A percentile compares a stretch with the other conserved stretches of the same genome.
Evolutionary conservation across 345 rosid species (phyloP).

Genomic region (Angophora floribunda): DNA sequence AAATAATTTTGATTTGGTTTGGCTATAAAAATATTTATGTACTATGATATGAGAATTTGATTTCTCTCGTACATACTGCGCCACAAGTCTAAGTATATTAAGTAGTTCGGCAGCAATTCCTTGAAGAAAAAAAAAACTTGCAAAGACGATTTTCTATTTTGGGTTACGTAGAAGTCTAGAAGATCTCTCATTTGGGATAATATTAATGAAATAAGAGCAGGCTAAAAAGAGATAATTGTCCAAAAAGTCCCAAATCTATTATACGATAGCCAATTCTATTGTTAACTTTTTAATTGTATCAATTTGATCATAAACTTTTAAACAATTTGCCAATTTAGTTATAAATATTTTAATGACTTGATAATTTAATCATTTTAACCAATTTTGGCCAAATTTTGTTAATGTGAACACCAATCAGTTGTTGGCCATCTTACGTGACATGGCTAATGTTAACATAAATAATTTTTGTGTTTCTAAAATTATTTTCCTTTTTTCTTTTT

Average conservation of each 20-base stretch:
- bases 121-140: background rate
- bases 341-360: no score
- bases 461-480: no score
- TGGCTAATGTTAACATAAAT: background rate
- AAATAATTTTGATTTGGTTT: background rate
- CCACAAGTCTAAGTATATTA: no score
- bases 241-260: background rate
- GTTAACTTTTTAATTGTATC: background rate
- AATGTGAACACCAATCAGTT: background rate
- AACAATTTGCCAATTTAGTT: background rate
- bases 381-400: background rate
- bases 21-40: background rate
- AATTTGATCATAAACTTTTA: no score
- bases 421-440: background rate
- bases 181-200: background rate
- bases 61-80: background rate
- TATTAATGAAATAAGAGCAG: background rate
- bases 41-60: background rate
- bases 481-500: no score
- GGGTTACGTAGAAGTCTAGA: background rate
- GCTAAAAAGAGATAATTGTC: background rate
- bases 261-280: no score
- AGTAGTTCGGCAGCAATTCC: background rate
- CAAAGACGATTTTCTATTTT: background rate
- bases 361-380: background rate